Percentiles rank a stretch among this genome's conserved stretches.
phyloP scores from a whole-genome alignment of 1,284 basidiomycete species.

The Leccinum fallax region DNA sequence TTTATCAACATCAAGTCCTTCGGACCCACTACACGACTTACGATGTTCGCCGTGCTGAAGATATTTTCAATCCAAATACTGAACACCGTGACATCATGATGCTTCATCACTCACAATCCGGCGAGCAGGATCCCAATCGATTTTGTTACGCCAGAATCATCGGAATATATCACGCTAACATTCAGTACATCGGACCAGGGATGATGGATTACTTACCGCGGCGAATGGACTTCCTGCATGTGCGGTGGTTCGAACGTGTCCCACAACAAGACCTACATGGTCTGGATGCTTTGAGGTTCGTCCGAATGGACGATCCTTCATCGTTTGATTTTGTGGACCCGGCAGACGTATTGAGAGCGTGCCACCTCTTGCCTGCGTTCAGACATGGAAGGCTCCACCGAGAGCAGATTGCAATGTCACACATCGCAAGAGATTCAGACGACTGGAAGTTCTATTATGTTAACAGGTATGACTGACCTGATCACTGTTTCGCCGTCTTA shows the following conservation, averaged over 20 bases:
- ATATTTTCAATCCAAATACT: background rate
- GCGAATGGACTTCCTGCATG: conserved; percentile 1
- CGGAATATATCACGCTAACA: background rate
- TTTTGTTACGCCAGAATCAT: background rate
- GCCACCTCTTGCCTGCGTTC: background rate
- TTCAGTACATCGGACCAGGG: background rate
- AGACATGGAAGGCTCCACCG: no score
- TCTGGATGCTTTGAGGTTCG: conserved; percentile 1
- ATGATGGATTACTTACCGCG: background rate
- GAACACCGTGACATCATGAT: background rate
- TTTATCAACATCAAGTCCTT: conserved; percentile 1
- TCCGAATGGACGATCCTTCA: background rate
- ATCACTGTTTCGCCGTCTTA: no score
- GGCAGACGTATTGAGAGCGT: background rate
- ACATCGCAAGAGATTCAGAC: no score
- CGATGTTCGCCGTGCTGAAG: background rate
- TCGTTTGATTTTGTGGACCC: background rate
- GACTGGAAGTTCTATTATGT: no score
- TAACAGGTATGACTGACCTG: no score
- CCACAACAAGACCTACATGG: background rate
- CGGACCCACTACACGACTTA: background rate
- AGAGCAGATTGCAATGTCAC: no score
- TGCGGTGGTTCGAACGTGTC: background rate
- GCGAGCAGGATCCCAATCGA: background rate
- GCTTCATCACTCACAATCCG: background rate